Evolutionary conservation across 2,329 filamentous ascomycete species (phyloP).

Genomic region (Lachnellula hyalina): DNA sequence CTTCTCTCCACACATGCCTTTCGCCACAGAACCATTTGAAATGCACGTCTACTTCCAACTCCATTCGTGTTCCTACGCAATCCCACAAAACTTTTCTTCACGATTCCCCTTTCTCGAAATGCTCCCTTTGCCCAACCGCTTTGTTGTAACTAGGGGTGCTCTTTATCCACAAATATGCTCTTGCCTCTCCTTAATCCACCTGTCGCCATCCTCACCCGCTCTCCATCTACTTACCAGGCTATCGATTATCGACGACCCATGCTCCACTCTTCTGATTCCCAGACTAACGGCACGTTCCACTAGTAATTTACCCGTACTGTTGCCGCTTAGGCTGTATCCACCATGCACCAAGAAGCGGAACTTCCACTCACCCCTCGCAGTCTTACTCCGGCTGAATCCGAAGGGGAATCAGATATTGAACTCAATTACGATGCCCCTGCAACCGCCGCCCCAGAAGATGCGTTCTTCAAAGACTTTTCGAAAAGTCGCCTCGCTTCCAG

Average conservation of each 20-base stretch:
- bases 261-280: not conserved
- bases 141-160: not conserved
- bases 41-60: not conserved
- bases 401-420: not conserved
- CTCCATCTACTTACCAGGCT: too few species aligned
- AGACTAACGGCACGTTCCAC: not conserved
- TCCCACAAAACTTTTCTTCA: too few species aligned
- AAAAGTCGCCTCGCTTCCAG: not conserved
- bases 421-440: conserved; percentile 1
- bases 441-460: conserved; percentile 1
- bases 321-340: not conserved
- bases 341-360: not conserved
- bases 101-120: too few species aligned
- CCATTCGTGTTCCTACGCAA: not conserved
- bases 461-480: not conserved
- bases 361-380: not conserved
- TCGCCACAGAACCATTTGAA: not conserved
- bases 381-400: not conserved
- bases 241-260: not conserved
- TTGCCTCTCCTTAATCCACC: too few species aligned
- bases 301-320: not conserved
- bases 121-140: not conserved
- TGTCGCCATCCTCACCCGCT: too few species aligned
- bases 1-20: not conserved
- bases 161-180: not conserved